These are phyloP conservation scores for Lathyrus oleraceus DNA, from an alignment of 306 rosid species.

Conservation along the genomic window DNA sequence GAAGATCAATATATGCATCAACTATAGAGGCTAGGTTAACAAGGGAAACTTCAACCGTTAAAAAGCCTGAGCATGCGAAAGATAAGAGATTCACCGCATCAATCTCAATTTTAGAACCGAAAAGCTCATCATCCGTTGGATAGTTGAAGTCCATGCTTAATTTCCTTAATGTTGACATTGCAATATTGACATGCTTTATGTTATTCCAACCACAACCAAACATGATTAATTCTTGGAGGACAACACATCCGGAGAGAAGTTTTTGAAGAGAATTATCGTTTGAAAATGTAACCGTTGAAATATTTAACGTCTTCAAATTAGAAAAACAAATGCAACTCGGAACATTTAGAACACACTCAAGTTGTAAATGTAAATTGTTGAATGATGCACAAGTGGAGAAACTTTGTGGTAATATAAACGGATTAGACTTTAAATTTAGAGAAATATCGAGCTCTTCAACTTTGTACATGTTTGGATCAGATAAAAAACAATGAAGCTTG, in stretches of 20 bases:
- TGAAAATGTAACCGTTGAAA: neutral
- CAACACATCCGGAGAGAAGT: constrained; percentile 1
- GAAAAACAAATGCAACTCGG: neutral
- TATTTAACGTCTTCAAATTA: neutral
- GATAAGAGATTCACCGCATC: constrained; percentile 30
- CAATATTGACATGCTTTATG: neutral
- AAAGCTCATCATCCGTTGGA: too few species aligned
- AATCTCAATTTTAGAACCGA: neutral
- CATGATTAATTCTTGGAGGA: neutral
- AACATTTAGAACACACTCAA: neutral
- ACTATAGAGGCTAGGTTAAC: constrained; percentile 21
- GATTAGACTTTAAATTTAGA: neutral
- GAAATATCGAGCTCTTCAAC: constrained; percentile 19
- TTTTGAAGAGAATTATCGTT: constrained; percentile 1
- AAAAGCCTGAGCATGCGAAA: neutral
- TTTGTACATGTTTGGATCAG: neutral
- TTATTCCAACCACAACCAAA: constrained; percentile 7
- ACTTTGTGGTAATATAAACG: constrained; percentile 2
- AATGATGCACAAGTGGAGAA: constrained; percentile 16
- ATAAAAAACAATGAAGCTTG: neutral
- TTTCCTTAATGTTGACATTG: neutral
- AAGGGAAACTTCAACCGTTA: constrained; percentile 1
- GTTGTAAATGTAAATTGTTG: neutral
- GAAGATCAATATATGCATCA: constrained; percentile 12
- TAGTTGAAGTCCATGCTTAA: neutral